Base-by-base conservation (phyloP, 164 flowering plant genomes). In the Tetrastigma voinierianum region DNA sequence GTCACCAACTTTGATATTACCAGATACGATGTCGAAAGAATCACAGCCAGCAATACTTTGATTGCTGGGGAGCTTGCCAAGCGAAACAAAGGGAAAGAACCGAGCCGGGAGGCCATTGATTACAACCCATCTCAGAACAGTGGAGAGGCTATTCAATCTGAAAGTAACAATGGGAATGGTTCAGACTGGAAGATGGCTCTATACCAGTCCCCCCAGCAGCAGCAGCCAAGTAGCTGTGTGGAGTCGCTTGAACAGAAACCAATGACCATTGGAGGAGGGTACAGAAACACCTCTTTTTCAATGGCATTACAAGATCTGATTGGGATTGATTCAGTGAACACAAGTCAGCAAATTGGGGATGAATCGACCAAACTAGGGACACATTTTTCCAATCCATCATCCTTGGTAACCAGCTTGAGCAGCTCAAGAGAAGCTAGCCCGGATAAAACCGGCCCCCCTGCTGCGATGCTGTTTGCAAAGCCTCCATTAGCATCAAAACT, bases 361-460 rank as follows among this genome's bases (percentile, higher is more conserved):
- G 85, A 81, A 16, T 68, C 81, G 7, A 60, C 57, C 20, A 81
- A 73, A 56, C 47, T 64, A 2, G 76, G 73, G 24, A 32, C 73
- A 18, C 87, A 82, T 40, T 76, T 80, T 21, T 87, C 89, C 1
- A 83, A 87, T 62, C 74, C 87, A 0, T 82, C 94, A 0, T 89
- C 97, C 1, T 55, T 87, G 63, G 91, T 84, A 4, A 82, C 93
- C 6, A 90, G 91, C 63, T 51, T 90, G 72, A 74, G 79, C 73
- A 84, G 88, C 72, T 84, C 95, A 12, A 82, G 97, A 46, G 91
- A 89, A 72, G 90, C 76, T 2, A 87, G 90, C 71, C 92, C 91
- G 0, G 97, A 87, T 55, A 87, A 76, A 61, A 62, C 49, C 4
- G 77, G 84, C 8, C 25, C 76, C n/a, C n/a, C n/a, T n/a, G n/a